A percentile compares a stretch with the other conserved stretches of the same genome.
Conservation (phyloP, 768 basidiomycete genomes). For the Boletus speciosus region DNA sequence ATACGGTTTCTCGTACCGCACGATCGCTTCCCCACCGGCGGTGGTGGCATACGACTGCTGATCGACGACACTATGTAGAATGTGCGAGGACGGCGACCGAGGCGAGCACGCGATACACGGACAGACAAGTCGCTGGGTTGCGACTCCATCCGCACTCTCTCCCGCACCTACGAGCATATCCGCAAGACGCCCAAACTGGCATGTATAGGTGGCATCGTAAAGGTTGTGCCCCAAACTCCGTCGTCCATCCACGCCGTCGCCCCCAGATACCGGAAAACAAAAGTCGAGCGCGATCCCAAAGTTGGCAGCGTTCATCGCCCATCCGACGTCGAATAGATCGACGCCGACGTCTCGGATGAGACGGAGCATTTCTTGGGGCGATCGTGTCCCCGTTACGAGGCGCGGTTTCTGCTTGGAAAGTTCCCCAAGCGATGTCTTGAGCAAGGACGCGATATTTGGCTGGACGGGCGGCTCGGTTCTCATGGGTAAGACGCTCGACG, state of each 20-base stretch:
- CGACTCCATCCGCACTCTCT: not conserved
- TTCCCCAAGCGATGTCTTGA: slow-evolving; percentile 55
- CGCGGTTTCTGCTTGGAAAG: slow-evolving; percentile 61
- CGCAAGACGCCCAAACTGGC: slow-evolving; percentile 59
- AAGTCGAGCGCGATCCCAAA: slow-evolving; percentile 79
- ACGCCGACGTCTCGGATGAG: slow-evolving; percentile 63
- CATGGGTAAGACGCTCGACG: not conserved
- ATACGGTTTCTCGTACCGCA: slow-evolving; percentile 32
- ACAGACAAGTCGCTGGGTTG: slow-evolving; percentile 32
- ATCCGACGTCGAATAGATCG: slow-evolving; percentile 73
- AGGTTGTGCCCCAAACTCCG: slow-evolving; percentile 66
- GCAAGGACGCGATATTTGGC: slow-evolving; percentile 36
- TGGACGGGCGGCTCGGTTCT: not conserved
- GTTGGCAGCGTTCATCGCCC: slow-evolving; percentile 66
- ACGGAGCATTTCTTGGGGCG: slow-evolving; percentile 74
- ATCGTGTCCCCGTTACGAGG: slow-evolving; percentile 48
- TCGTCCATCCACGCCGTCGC: not conserved
- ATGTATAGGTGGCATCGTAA: slow-evolving; percentile 53
- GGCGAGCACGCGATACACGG: slow-evolving; percentile 59
- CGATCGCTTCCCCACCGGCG: not conserved
- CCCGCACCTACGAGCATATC: slow-evolving; percentile 29
- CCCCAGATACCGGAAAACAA: slow-evolving; percentile 50
- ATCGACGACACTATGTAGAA: slow-evolving; percentile 48
- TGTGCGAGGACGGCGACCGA: slow-evolving; percentile 28
- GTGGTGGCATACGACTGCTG: slow-evolving; percentile 17